Evolutionary conservation across 1,284 basidiomycete species (phyloP).

Genomic region (Schizophyllum commune): DNA sequence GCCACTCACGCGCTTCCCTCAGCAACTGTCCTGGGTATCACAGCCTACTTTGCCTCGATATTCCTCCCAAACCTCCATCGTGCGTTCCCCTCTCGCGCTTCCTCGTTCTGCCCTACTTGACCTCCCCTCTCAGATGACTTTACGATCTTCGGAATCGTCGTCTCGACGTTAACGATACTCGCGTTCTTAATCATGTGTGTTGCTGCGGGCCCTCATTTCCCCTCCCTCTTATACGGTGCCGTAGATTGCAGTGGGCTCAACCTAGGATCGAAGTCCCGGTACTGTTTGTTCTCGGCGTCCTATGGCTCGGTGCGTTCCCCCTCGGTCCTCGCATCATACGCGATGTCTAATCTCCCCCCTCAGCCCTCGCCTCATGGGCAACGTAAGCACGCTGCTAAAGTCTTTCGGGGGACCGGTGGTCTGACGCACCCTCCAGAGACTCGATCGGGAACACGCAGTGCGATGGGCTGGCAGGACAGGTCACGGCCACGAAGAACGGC

Average conservation of each 20-base stretch:
- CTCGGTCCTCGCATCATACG: not conserved
- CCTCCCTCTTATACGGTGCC: slow-evolving; percentile 1
- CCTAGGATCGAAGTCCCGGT: slow-evolving; percentile 52
- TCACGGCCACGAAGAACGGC: slow-evolving; percentile 45
- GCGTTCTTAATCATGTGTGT: slow-evolving; percentile 47
- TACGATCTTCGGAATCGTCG: slow-evolving; percentile 56
- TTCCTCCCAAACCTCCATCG: slow-evolving; percentile 60
- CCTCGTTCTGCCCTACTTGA: slow-evolving; percentile 1
- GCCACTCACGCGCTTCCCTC: slow-evolving; percentile 1
- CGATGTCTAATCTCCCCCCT: slow-evolving; percentile 1
- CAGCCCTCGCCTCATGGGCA: slow-evolving; percentile 70
- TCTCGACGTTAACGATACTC: slow-evolving; percentile 57
- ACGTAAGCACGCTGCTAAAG: slow-evolving; percentile 35
- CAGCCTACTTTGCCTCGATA: slow-evolving; percentile 53
- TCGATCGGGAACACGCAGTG: slow-evolving; percentile 62
- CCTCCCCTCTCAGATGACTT: slow-evolving; percentile 45
- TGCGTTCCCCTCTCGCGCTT: slow-evolving; percentile 24
- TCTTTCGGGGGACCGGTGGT: not conserved
- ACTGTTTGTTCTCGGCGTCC: slow-evolving; percentile 45
- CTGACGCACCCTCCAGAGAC: slow-evolving; percentile 39
- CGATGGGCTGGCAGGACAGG: slow-evolving; percentile 39
- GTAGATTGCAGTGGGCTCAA: slow-evolving; percentile 60
- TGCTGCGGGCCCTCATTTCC: not conserved
- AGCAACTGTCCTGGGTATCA: slow-evolving; percentile 57
- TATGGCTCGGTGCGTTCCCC: slow-evolving; percentile 57